Conservation (phyloP, 805 yeast genomes). For the Spathaspora arborariae region DNA sequence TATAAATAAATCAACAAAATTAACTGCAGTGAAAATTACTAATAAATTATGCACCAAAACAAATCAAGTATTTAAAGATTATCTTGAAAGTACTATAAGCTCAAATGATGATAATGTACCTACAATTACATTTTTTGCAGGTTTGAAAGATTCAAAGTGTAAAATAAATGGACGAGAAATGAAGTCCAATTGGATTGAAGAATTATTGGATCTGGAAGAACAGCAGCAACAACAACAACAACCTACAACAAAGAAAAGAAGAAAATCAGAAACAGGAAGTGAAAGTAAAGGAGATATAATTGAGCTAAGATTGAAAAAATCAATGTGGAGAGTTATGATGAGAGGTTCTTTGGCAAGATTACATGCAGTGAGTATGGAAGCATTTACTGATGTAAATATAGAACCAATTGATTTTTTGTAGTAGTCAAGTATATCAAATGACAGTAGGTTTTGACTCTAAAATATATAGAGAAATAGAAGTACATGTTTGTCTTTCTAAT, state of each 20-base stretch:
- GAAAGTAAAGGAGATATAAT: constrained; percentile 32
- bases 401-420: neutral
- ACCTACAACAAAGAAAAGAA: constrained; percentile 1
- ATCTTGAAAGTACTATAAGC: constrained; percentile 14
- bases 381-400: constrained; percentile 19
- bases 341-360: constrained; percentile 20
- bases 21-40: constrained; percentile 24
- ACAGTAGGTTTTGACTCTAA: too few species aligned
- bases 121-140: constrained; percentile 17
- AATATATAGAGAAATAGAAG: too few species aligned
- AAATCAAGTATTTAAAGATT: constrained; percentile 20
- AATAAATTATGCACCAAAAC: constrained; percentile 21
- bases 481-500: too few species aligned
- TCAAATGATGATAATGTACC: constrained; percentile 16
- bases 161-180: constrained; percentile 33
- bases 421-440: too few species aligned
- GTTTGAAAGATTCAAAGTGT: constrained; percentile 24
- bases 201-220: constrained; percentile 16
- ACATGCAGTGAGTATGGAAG: constrained; percentile 29
- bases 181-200: constrained; percentile 31
- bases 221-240: too few species aligned
- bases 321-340: constrained; percentile 39
- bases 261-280: constrained; percentile 10
- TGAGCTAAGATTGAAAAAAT: constrained; percentile 38
- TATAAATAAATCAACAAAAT: constrained; percentile 22